Evolutionary conservation across 2,329 filamentous ascomycete genomes (phyloP).

Genomic region (Fonsecaea nubica): DNA sequence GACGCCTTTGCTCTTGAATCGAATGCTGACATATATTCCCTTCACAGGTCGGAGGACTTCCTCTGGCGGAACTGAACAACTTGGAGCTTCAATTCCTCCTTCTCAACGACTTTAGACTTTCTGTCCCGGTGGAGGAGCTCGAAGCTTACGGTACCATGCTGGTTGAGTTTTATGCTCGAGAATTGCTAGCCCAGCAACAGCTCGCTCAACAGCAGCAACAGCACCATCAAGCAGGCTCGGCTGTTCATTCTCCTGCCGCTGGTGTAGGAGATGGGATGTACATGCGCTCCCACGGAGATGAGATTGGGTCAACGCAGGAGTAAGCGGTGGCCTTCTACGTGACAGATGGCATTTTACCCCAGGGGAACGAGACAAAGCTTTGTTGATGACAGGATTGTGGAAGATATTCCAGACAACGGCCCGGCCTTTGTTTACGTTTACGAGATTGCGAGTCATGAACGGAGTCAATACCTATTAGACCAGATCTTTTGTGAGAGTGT

Average conservation of each 20-base stretch:
- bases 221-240: slow-evolving; percentile 8
- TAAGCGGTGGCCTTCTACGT: slow-evolving; percentile 17
- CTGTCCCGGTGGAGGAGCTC: slow-evolving; percentile 90
- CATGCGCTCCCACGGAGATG: slow-evolving; percentile 29
- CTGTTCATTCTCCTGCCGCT: slow-evolving; percentile 23
- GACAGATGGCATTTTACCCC: slow-evolving; percentile 8
- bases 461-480: slow-evolving; percentile 23
- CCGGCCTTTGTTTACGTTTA: slow-evolving; percentile 10
- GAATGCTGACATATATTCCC: slow-evolving; percentile 32
- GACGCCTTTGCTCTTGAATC: background rate
- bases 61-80: slow-evolving; percentile 90
- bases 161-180: slow-evolving; percentile 94
- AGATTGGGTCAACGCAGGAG: slow-evolving; percentile 8
- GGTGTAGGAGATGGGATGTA: slow-evolving; percentile 35
- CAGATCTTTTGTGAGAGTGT: slow-evolving; percentile 17
- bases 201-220: slow-evolving; percentile 30
- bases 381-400: background rate
- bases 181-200: slow-evolving; percentile 74
- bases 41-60: slow-evolving; percentile 85
- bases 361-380: background rate
- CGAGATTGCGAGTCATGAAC: slow-evolving; percentile 13
- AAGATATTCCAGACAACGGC: background rate
- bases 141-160: slow-evolving; percentile 98
- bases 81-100: slow-evolving; percentile 94
- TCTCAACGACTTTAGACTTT: slow-evolving; percentile 93